Conservation (phyloP, 768 basidiomycete genomes). For the Strobilomyces confusus region DNA sequence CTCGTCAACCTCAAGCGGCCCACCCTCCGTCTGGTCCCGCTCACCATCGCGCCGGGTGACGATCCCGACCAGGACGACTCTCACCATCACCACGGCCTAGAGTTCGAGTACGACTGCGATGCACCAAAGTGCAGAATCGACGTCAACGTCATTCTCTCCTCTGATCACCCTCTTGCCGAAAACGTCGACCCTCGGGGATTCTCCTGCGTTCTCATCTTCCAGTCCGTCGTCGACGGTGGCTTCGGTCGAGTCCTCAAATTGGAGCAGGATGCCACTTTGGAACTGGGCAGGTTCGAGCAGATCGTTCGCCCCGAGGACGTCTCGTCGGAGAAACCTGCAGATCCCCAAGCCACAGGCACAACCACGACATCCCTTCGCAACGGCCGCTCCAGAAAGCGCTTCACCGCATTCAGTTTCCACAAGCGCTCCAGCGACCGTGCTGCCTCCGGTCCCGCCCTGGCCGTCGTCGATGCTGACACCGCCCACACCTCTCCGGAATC, state of each 20-base stretch:
- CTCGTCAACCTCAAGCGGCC: slow-evolving; percentile 93
- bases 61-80: slow-evolving; percentile 43
- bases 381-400: slow-evolving; percentile 46
- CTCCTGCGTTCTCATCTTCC: slow-evolving; percentile 35
- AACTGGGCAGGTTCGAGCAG: slow-evolving; percentile 72
- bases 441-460: slow-evolving; percentile 72
- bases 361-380: slow-evolving; percentile 14
- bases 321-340: slow-evolving; percentile 8
- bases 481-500: slow-evolving; percentile 28
- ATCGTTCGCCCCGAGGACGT: slow-evolving; percentile 1
- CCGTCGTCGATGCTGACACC: slow-evolving; percentile 69
- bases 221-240: slow-evolving; percentile 68
- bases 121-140: slow-evolving; percentile 80
- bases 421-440: slow-evolving; percentile 48
- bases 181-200: slow-evolving; percentile 33
- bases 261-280: slow-evolving; percentile 75
- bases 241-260: slow-evolving; percentile 72
- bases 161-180: slow-evolving; percentile 54
- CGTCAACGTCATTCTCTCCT: slow-evolving; percentile 69
- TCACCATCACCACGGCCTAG: slow-evolving; percentile 70
- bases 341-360: slow-evolving; percentile 9
- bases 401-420: slow-evolving; percentile 66
- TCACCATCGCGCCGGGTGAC: slow-evolving; percentile 44
- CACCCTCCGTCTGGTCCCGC: slow-evolving; percentile 71
- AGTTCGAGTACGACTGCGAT: slow-evolving; percentile 92